phyloP scores from a whole-genome alignment of 805 yeast species.

The Metschnikowia cerradonensis region DNA sequence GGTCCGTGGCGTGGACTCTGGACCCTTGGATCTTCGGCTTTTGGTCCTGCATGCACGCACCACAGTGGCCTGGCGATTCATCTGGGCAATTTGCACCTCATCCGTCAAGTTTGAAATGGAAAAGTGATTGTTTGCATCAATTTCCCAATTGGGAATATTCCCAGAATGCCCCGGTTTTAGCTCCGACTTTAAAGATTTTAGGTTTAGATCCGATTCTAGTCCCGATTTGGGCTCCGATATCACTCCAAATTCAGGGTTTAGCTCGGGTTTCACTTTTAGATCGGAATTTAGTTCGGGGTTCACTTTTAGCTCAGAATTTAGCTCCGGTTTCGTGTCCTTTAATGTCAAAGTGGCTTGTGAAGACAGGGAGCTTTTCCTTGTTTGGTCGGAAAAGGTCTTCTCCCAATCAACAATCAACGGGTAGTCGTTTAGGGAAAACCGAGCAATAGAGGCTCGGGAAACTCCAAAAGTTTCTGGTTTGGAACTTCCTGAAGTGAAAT shows the following conservation, averaged over 20 bases:
- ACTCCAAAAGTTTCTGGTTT: no score
- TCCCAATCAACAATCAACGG: neutral
- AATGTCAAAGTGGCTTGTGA: neutral
- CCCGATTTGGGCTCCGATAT: no score
- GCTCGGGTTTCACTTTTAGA: no score
- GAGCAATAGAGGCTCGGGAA: neutral
- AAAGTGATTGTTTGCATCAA: neutral
- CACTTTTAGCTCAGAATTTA: neutral
- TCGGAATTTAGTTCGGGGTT: no score
- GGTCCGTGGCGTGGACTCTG: neutral
- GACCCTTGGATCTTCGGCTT: neutral
- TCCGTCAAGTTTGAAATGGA: neutral
- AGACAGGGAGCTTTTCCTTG: neutral
- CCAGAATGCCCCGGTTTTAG: no score
- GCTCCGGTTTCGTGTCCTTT: neutral
- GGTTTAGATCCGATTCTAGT: no score
- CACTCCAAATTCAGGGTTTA: no score
- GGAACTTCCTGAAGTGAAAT: no score
- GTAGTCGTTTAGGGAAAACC: neutral
- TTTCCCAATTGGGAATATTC: no score
- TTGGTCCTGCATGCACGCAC: constrained; percentile 2
- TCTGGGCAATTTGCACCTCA: neutral
- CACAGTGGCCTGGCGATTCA: neutral
- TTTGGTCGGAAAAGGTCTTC: neutral
- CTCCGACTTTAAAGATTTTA: no score